Evolutionary conservation across 2,329 filamentous ascomycete species (phyloP).

Genomic region (Colletotrichum navitas): DNA sequence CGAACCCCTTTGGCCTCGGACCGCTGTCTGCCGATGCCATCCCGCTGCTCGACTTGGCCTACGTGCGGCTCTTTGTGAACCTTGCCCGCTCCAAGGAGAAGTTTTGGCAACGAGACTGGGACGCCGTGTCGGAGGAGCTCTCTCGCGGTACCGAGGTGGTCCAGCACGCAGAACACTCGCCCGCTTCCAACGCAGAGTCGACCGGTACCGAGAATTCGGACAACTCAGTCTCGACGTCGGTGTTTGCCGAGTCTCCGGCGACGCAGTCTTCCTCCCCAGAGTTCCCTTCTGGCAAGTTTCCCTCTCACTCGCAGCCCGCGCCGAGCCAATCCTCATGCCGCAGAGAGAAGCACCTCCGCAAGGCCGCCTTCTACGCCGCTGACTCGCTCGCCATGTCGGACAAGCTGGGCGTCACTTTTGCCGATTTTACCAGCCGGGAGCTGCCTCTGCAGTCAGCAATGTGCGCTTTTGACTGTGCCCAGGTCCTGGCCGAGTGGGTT

Average conservation of each 20-base stretch:
- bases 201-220: conserved; percentile 60
- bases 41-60: conserved; percentile 89
- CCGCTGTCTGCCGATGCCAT: conserved; percentile 92
- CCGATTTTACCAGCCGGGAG: conserved; percentile 85
- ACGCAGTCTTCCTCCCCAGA: conserved; percentile 65
- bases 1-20: conserved; percentile 84
- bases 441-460: conserved; percentile 91
- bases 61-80: conserved; percentile 92
- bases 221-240: conserved; percentile 58
- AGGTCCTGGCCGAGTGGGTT: conserved; percentile 95
- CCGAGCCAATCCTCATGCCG: conserved; percentile 68
- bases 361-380: conserved; percentile 95
- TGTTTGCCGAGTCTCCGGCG: conserved; percentile 65
- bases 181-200: conserved; percentile 62
- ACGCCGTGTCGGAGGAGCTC: conserved; percentile 89
- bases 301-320: conserved; percentile 43
- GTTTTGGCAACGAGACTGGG: conserved; percentile 94
- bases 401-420: conserved; percentile 86
- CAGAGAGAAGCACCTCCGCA: conserved; percentile 88
- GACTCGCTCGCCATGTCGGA: conserved; percentile 92
- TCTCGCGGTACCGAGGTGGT: conserved; percentile 81
- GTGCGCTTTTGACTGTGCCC: conserved; percentile 93
- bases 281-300: conserved; percentile 56
- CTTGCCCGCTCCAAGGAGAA: conserved; percentile 92
- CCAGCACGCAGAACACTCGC: conserved; percentile 76